Base-by-base conservation (phyloP, 768 basidiomycete species). In the Tricholoma hemisulphureum region DNA sequence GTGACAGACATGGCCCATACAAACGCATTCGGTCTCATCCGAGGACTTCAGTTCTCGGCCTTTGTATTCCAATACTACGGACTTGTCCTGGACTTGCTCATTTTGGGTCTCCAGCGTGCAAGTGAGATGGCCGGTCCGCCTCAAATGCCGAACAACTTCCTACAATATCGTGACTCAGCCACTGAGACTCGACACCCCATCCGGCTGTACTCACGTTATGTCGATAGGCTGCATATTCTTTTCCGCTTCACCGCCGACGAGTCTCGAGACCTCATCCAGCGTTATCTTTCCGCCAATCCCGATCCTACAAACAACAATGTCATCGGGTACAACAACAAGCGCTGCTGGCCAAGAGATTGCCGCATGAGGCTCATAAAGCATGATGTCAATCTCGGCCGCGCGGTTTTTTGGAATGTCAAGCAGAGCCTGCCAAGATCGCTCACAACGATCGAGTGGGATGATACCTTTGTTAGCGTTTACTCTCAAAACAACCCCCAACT, bases 11-110 rank as follows among this genome's bases (percentile, higher is more conserved):
- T 99, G 96, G 94, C 93, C 0, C 96, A 99, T 68, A 93, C 94
- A 53, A 98, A 99, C 63, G 95, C 92, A 0, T 98, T 92, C 61
- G 97, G 97, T 70, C 82, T 99, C 59, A 98, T 98, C 61, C 90
- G 97, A 61, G 97, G 97, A 58, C 83, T 99, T 13, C 97, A 98
- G 70, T 99, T 99, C 81, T 97, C 95, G 4, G 91, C 92, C 34
- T 99, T 98, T 71, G 94, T 99, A 66, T 99, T 99, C 88, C 97
- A 98, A 77, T 95, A 94, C 75, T 95, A 98, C 68, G 96, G 96
- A 50, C 83, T 98, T 26, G 92, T 98, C 5, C 85, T 98, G 45
- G 97, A 99, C 72, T 80, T 99, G 37, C 83, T 99, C 57, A 92
- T 99, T 65, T 85, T 99, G 34, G 97, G 97, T 59, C 82, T 99